phyloP scores from a whole-genome alignment of 352 stramenopile genomes.

The Phytophthora fragariae region DNA sequence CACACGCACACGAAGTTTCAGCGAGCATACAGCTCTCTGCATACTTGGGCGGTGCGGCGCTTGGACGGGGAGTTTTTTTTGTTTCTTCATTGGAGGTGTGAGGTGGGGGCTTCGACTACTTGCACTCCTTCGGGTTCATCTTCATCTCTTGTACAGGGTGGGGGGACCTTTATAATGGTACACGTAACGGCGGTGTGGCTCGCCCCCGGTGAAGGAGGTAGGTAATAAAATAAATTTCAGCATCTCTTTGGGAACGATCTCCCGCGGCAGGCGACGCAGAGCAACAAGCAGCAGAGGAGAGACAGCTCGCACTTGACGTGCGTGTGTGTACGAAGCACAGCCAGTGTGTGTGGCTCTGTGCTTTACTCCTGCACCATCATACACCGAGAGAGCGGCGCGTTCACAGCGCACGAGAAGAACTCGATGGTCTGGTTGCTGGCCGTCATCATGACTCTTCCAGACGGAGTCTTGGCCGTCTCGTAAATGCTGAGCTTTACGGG shows the following conservation, averaged over 20 bases:
- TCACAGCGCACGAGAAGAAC: slow-evolving; percentile 86
- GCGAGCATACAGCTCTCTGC: slow-evolving; percentile 3
- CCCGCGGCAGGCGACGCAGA: slow-evolving; percentile 28
- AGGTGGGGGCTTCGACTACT: slow-evolving; percentile 33
- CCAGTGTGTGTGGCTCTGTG: neutral
- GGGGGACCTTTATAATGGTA: slow-evolving; percentile 45
- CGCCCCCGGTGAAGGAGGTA: slow-evolving; percentile 20
- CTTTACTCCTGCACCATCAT: slow-evolving; percentile 73
- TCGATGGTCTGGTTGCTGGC: slow-evolving; percentile 86
- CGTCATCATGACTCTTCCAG: slow-evolving; percentile 77
- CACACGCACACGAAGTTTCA: slow-evolving; percentile 4
- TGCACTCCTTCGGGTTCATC: slow-evolving; percentile 35
- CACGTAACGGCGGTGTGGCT: slow-evolving; percentile 31
- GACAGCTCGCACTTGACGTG: slow-evolving; percentile 18
- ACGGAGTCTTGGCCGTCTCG: slow-evolving; percentile 82
- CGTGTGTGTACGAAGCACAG: too few species aligned
- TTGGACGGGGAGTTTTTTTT: slow-evolving; percentile 12
- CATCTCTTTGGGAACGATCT: slow-evolving; percentile 25
- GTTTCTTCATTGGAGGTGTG: slow-evolving; percentile 8
- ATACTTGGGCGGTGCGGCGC: slow-evolving; percentile 9
- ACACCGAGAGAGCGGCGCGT: slow-evolving; percentile 70
- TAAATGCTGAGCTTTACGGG: slow-evolving; percentile 76
- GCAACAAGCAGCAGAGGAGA: slow-evolving; percentile 5
- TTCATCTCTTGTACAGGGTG: slow-evolving; percentile 47
- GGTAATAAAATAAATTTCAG: slow-evolving; percentile 44